These are phyloP conservation scores for Backusella tuberculispora DNA, from an alignment of 192 early-diverging fungal species.

Conservation along the genomic window DNA sequence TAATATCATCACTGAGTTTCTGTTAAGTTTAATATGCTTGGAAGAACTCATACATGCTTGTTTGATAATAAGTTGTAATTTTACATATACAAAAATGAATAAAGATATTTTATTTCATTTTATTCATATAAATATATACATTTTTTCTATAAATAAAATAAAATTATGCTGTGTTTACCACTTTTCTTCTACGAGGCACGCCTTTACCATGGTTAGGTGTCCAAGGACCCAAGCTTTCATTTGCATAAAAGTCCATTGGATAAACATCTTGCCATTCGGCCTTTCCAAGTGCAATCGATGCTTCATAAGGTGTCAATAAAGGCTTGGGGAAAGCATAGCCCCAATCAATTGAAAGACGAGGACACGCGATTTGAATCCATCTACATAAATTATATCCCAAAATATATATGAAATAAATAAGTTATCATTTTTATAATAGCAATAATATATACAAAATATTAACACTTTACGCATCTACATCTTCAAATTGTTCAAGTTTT, in stretches of 20 bases:
- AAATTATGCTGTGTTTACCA: neutral
- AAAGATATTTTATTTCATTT: neutral
- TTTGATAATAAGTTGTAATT: too few relatives aligned
- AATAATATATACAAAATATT: neutral
- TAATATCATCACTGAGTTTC: too few relatives aligned
- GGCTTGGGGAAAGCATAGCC: constrained; percentile 94
- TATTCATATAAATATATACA: neutral
- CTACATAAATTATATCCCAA: constrained; percentile 34
- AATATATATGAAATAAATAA: neutral
- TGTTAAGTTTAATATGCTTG: too few relatives aligned
- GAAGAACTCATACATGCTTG: too few relatives aligned
- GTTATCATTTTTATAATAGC: constrained; percentile 11
- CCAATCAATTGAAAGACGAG: constrained; percentile 98
- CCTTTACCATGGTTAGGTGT: constrained; percentile 85
- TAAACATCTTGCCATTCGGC: constrained; percentile 84
- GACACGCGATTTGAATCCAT: constrained; percentile 97
- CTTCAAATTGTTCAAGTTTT: constrained; percentile 87
- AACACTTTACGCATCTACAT: constrained; percentile 70
- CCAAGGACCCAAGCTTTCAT: constrained; percentile 89
- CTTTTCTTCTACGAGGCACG: constrained; percentile 28
- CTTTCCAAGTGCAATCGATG: constrained; percentile 81
- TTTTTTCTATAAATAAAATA: neutral
- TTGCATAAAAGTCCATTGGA: constrained; percentile 98
- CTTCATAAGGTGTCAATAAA: constrained; percentile 94
- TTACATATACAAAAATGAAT: constrained; percentile 8